Evolutionary conservation across 2,329 filamentous ascomycete genomes (phyloP), one percentile per base, ranked within the genome.

Genomic region (Exophiala dermatitidis): DNA sequence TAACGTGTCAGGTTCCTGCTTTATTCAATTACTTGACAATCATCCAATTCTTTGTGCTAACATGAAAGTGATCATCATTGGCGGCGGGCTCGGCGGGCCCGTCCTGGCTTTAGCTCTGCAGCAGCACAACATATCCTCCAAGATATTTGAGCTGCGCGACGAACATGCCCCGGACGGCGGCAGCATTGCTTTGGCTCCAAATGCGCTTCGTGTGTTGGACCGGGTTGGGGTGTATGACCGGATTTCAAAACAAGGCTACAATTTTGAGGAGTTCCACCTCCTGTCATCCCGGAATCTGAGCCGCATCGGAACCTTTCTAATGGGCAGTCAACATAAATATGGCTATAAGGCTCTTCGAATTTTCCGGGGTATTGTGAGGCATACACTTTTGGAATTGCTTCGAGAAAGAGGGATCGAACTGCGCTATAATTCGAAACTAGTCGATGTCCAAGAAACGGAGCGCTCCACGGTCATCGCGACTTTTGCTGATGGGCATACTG

Each of bases 181-280:
- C 4, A 78, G 75, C 1, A 69, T 83, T 28, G 79, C 81, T 72
- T 72, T 83, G 3, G 79, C 79, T 0, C 79, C 80, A 4, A 83
- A 82, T 48, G 77, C 78, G 0, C 71, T 83, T 1, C 71, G 72
- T 3, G 69, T 80, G 33, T 70, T 83, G 0, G 74, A 82, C 54
- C 63, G 61, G 0, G 64, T 82, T 0, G 73, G 70, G 0, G 67
- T 80, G 1, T 79, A 79, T 59, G 48, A 71, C 1, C 68, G 69
- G 2, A 67, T 82, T 45, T 65, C 67, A 3, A 56, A 67, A 0
- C 68, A 73, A 10, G 75, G 74, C 43, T 79, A 72, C 64, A 70
- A 74, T 10, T 80, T 80, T 53, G 72, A 78, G 3, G 67, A 67
- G 1, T 68, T 81, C 0, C 66, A 74, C 32, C 80, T 77, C 62